A percentile compares a stretch with the other conserved stretches of the same genome.
Conservation (phyloP, 345 rosid genomes). For the Eucalyptus pauciflora region DNA sequence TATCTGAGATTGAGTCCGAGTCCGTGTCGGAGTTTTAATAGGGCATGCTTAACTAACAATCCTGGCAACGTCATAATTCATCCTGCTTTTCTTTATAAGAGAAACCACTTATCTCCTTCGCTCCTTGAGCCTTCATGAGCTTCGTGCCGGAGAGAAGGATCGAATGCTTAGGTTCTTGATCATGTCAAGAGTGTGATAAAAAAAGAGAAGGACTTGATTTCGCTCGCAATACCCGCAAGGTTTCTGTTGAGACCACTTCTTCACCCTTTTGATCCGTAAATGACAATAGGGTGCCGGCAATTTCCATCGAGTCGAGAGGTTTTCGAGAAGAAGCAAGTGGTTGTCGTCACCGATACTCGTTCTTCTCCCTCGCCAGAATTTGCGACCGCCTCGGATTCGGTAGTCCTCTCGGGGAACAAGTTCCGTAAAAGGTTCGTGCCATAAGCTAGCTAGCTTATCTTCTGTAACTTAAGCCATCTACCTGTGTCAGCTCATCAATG, state of each 20-base stretch:
- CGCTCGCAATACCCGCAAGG: neutral
- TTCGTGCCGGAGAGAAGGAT: neutral
- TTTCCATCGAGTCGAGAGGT: neutral
- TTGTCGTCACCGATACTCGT: neutral
- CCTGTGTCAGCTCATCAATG: too few species aligned
- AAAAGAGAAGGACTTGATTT: neutral
- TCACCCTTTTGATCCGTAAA: neutral
- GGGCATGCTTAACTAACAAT: neutral
- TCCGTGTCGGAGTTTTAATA: neutral
- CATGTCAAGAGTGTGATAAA: neutral
- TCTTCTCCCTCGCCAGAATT: conserved; percentile 4
- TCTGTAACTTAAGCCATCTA: neutral
- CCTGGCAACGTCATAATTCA: neutral
- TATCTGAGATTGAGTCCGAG: neutral
- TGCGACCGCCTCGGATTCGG: neutral
- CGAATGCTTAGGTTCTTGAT: neutral
- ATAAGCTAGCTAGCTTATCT: neutral
- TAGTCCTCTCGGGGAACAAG: neutral
- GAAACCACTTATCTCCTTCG: neutral
- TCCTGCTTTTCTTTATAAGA: neutral
- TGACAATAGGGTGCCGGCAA: neutral
- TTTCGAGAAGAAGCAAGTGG: neutral
- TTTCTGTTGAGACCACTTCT: neutral
- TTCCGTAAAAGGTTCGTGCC: neutral
- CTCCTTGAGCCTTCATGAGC: neutral